phyloP scores from a whole-genome alignment of 352 stramenopile species.

The Blastocystis sp. region DNA sequence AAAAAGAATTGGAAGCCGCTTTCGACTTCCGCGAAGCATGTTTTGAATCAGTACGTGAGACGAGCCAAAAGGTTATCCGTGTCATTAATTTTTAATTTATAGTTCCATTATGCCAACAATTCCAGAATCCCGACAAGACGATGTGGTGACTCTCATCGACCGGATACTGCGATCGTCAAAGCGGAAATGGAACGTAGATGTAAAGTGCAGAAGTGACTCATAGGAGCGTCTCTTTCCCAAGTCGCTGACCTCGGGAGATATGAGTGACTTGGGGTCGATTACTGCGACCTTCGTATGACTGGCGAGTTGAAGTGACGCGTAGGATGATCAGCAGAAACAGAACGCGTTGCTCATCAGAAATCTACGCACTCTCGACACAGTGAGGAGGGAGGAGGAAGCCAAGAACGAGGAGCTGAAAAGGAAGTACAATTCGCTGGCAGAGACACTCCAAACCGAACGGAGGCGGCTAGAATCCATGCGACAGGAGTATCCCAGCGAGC shows the following conservation, averaged over 20 bases:
- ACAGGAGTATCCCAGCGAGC: not conserved
- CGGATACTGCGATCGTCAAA: not conserved
- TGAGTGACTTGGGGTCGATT: not conserved
- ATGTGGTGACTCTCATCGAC: not conserved
- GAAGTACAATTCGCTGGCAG: not conserved
- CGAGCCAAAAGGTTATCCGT: constrained; percentile 13
- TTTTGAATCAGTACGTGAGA: not conserved
- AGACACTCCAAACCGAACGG: not conserved
- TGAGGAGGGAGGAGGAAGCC: not conserved
- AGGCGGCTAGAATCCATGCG: not conserved
- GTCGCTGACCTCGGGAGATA: not conserved
- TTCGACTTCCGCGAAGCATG: not conserved
- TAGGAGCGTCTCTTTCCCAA: constrained; percentile 46
- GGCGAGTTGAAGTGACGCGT: not conserved
- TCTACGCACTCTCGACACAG: not conserved
- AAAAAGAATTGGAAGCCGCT: not conserved
- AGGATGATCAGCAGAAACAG: constrained; percentile 30
- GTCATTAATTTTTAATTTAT: not conserved
- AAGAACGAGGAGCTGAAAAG: not conserved
- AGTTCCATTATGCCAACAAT: not conserved
- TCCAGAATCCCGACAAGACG: constrained; percentile 3
- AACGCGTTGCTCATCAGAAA: not conserved
- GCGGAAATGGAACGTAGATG: not conserved
- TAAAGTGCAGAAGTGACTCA: not conserved
- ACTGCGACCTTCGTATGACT: not conserved